phyloP scores from a whole-genome alignment of 768 basidiomycete genomes.

The Pisolithus orientalis region DNA sequence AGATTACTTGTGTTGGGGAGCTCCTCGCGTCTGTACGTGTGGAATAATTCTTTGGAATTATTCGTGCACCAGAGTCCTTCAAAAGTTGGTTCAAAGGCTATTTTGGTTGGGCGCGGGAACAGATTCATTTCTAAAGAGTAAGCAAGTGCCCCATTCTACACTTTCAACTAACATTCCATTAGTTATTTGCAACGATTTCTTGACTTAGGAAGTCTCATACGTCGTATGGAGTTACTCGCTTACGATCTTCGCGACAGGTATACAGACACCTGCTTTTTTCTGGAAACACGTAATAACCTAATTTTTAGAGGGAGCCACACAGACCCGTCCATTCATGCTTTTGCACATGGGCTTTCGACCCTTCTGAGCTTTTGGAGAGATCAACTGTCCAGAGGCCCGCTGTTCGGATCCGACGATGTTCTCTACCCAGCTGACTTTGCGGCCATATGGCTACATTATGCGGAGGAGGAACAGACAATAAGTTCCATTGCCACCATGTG shows the following conservation, averaged over 20 bases:
- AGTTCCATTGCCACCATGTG: slow-evolving; percentile 52
- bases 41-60: slow-evolving; percentile 49
- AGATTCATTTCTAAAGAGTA: slow-evolving; percentile 54
- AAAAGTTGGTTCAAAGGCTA: slow-evolving; percentile 27
- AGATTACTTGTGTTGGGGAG: slow-evolving; percentile 56
- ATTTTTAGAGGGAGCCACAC: slow-evolving; percentile 36
- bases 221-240: slow-evolving; percentile 57
- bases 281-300: slow-evolving; percentile 1
- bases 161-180: background rate
- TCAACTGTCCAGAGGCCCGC: slow-evolving; percentile 35
- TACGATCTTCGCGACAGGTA: slow-evolving; percentile 45
- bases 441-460: slow-evolving; percentile 47
- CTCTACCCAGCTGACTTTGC: slow-evolving; percentile 25
- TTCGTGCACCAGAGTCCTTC: slow-evolving; percentile 45
- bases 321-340: slow-evolving; percentile 56
- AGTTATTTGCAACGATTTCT: slow-evolving; percentile 62
- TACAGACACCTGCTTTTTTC: slow-evolving; percentile 2
- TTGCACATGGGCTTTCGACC: slow-evolving; percentile 58
- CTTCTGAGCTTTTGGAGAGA: slow-evolving; percentile 47
- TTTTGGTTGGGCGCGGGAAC: slow-evolving; percentile 54
- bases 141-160: slow-evolving; percentile 2
- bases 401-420: slow-evolving; percentile 21
- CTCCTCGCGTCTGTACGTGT: slow-evolving; percentile 60
- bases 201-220: slow-evolving; percentile 58
- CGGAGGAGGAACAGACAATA: slow-evolving; percentile 41